Evolutionary conservation across 352 stramenopile species (phyloP).

Genomic region (Phytophthora pistaciae): DNA sequence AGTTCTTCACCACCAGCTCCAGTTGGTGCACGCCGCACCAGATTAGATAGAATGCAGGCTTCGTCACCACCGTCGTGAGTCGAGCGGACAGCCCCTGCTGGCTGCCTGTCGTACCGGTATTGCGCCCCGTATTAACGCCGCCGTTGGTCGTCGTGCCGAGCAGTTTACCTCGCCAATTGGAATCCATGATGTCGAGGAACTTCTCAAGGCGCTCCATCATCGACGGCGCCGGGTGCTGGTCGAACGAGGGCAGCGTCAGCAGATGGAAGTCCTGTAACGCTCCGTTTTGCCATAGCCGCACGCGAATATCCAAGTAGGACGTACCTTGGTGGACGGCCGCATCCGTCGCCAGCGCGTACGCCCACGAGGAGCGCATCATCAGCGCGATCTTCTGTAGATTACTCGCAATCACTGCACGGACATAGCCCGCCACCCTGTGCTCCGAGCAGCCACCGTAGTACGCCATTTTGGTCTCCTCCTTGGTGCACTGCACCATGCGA

Average conservation of each 20-base stretch:
- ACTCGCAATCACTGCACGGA: slow-evolving; percentile 62
- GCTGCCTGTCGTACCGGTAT: slow-evolving; percentile 49
- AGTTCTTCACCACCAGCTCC: slow-evolving; percentile 70
- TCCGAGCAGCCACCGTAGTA: slow-evolving; percentile 64
- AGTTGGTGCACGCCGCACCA: slow-evolving; percentile 70
- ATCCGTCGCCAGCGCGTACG: slow-evolving; percentile 60
- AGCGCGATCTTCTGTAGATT: slow-evolving; percentile 71
- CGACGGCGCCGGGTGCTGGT: slow-evolving; percentile 41
- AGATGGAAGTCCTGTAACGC: slow-evolving; percentile 69
- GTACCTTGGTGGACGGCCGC: slow-evolving; percentile 60
- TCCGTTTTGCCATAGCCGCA: slow-evolving; percentile 63
- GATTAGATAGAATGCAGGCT: slow-evolving; percentile 62
- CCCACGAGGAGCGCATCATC: slow-evolving; percentile 72
- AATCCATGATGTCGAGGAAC: slow-evolving; percentile 60
- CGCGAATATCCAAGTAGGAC: slow-evolving; percentile 62
- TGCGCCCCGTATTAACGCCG: slow-evolving; percentile 50
- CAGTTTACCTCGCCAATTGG: slow-evolving; percentile 60
- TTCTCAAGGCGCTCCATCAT: slow-evolving; percentile 50
- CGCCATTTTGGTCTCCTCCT: slow-evolving; percentile 64
- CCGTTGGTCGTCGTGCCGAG: slow-evolving; percentile 59
- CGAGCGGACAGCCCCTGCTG: slow-evolving; percentile 58
- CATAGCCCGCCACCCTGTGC: slow-evolving; percentile 54
- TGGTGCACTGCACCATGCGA: slow-evolving; percentile 64
- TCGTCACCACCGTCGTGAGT: slow-evolving; percentile 52
- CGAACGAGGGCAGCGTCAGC: slow-evolving; percentile 54